Conservation (phyloP, 2,329 filamentous ascomycete species). For the Peltaster fructicola region DNA sequence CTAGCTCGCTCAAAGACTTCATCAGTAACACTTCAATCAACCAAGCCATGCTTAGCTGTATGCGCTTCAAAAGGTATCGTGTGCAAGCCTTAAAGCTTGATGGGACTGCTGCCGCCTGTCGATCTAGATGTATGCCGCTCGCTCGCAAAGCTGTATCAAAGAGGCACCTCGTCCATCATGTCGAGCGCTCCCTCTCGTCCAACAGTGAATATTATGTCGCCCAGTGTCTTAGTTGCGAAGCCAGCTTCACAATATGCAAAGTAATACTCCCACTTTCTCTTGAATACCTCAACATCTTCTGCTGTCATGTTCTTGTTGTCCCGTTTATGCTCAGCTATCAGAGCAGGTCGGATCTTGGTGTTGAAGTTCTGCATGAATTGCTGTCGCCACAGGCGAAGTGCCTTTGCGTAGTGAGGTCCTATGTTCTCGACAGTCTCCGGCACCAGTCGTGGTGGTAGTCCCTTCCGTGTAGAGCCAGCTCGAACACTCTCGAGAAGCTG, state of each 20-base stretch:
- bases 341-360: slow-evolving; percentile 38
- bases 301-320: slow-evolving; percentile 33
- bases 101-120: no score
- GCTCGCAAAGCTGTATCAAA: no score
- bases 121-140: background rate
- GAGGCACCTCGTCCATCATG: slow-evolving; percentile 52
- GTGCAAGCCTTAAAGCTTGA: no score
- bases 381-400: slow-evolving; percentile 50
- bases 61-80: no score
- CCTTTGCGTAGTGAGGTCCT: slow-evolving; percentile 54
- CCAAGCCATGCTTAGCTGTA: no score
- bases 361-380: slow-evolving; percentile 48
- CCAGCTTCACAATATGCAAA: slow-evolving; percentile 61
- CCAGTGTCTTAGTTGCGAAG: slow-evolving; percentile 53
- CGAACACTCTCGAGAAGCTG: slow-evolving; percentile 48
- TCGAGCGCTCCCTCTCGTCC: slow-evolving; percentile 46
- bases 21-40: no score
- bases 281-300: slow-evolving; percentile 47
- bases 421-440: slow-evolving; percentile 55
- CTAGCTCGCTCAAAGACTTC: no score
- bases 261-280: slow-evolving; percentile 61
- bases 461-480: slow-evolving; percentile 36
- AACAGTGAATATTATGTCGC: slow-evolving; percentile 56
- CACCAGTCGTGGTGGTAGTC: slow-evolving; percentile 34
- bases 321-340: slow-evolving; percentile 36